Evolutionary conservation across 352 stramenopile species (phyloP).

Genomic region (Peronospora belbahrii): DNA sequence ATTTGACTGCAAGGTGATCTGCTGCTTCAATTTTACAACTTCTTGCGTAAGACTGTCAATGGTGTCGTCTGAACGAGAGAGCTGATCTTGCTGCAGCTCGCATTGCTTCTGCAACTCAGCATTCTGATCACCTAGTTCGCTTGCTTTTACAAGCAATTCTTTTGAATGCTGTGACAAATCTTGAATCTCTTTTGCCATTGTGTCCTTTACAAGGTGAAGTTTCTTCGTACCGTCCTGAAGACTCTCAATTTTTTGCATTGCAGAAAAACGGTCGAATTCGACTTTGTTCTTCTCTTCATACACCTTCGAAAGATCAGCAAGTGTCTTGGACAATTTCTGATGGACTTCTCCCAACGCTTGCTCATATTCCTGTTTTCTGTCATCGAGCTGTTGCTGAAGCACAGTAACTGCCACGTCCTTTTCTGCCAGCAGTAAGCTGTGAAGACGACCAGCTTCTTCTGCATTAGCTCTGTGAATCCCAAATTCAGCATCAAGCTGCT

Average conservation of each 20-base stretch:
- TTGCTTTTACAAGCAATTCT: constrained; percentile 8
- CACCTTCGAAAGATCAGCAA: constrained; percentile 11
- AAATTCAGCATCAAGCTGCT: constrained; percentile 16
- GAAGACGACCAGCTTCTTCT: constrained; percentile 12
- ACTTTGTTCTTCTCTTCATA: constrained; percentile 15
- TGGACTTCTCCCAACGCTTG: constrained; percentile 9
- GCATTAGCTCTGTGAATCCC: constrained; percentile 8
- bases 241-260: constrained; percentile 9
- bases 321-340: constrained; percentile 14
- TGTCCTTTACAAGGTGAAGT: constrained; percentile 17
- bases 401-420: constrained; percentile 24
- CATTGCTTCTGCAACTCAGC: constrained; percentile 13
- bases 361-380: constrained; percentile 26
- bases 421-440: constrained; percentile 14
- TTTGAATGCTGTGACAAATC: constrained; percentile 9
- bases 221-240: constrained; percentile 11
- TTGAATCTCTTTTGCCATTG: constrained; percentile 15
- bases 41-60: constrained; percentile 14
- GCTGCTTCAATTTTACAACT: constrained; percentile 15
- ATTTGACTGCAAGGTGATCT: constrained; percentile 7
- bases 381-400: constrained; percentile 40
- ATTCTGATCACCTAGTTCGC: constrained; percentile 11
- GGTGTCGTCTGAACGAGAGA: constrained; percentile 12
- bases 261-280: constrained; percentile 8
- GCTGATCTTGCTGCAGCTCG: constrained; percentile 14